Evolutionary conservation across 139 green algal species (phyloP).

Genomic region (Deuterostichococcus epilithicus): DNA sequence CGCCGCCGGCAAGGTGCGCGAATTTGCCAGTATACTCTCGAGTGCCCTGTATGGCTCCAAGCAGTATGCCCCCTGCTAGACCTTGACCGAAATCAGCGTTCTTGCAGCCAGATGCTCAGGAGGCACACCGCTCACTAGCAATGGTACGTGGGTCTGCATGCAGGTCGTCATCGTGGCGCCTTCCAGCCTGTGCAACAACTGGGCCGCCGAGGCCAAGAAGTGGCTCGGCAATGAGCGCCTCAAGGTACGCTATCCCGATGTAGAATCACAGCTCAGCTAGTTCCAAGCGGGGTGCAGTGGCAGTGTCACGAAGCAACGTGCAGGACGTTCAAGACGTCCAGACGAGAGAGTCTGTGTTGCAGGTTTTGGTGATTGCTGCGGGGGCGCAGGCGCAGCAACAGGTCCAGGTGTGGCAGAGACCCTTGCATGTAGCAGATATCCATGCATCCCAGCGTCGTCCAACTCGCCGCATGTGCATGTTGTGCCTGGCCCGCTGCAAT

Average conservation of each 20-base stretch:
- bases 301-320: too few relatives aligned
- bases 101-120: too few relatives aligned
- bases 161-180: slow-evolving; percentile 74
- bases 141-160: too few relatives aligned
- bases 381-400: slow-evolving; percentile 34
- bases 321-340: too few relatives aligned
- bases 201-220: slow-evolving; percentile 70
- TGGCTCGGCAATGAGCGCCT: slow-evolving; percentile 79
- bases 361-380: slow-evolving; percentile 36
- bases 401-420: slow-evolving; percentile 11
- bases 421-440: not conserved
- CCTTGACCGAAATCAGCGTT: too few relatives aligned
- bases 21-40: too few relatives aligned
- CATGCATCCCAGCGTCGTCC: not conserved
- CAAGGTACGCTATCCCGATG: too few relatives aligned
- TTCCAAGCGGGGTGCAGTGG: too few relatives aligned
- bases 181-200: slow-evolving; percentile 71
- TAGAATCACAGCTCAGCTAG: too few relatives aligned
- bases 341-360: not conserved
- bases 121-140: too few relatives aligned
- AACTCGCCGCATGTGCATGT: not conserved
- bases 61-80: too few relatives aligned
- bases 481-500: not conserved
- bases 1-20: not conserved
- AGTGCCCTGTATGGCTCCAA: too few relatives aligned